phyloP scores from a whole-genome alignment of 2,329 filamentous ascomycete genomes.

The Didymellaceae sp. region DNA sequence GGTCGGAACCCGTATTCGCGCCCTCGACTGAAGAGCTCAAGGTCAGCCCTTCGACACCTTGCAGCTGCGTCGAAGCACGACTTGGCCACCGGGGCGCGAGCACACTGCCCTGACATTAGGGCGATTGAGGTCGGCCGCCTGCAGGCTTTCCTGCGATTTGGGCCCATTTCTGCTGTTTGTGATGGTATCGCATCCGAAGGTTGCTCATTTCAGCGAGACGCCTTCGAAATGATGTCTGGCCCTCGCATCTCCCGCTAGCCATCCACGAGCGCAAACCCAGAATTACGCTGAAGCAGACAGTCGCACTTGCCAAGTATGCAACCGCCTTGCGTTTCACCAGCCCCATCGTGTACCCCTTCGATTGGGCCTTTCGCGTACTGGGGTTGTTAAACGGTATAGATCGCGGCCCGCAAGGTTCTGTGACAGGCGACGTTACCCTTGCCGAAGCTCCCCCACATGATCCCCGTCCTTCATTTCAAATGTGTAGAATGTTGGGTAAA shows the following conservation, averaged over 20 bases:
- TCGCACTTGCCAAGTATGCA: slow-evolving; percentile 24
- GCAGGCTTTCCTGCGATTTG: not conserved
- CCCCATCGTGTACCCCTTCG: slow-evolving; percentile 18
- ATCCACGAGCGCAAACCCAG: slow-evolving; percentile 18
- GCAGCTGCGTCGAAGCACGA: slow-evolving; percentile 3
- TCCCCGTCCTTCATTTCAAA: slow-evolving; percentile 13
- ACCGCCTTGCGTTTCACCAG: slow-evolving; percentile 30
- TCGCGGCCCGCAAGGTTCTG: slow-evolving; percentile 20
- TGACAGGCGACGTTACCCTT: slow-evolving; percentile 22
- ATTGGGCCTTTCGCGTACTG: slow-evolving; percentile 25
- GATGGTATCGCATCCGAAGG: not conserved
- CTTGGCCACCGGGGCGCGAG: not conserved
- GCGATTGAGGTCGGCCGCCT: too few species aligned
- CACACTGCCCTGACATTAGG: not conserved
- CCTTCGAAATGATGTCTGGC: slow-evolving; percentile 3
- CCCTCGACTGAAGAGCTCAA: not conserved
- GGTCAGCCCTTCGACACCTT: slow-evolving; percentile 1
- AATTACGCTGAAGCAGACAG: slow-evolving; percentile 25
- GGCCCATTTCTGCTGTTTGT: not conserved
- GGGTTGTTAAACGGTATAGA: slow-evolving; percentile 18
- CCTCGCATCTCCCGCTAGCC: slow-evolving; percentile 18
- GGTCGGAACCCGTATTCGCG: too few species aligned
- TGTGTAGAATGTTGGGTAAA: not conserved
- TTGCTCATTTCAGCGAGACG: slow-evolving; percentile 1
- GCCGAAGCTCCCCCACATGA: slow-evolving; percentile 17